phyloP scores from a whole-genome alignment of 805 yeast species.

The Yamadazyma sp. region DNA sequence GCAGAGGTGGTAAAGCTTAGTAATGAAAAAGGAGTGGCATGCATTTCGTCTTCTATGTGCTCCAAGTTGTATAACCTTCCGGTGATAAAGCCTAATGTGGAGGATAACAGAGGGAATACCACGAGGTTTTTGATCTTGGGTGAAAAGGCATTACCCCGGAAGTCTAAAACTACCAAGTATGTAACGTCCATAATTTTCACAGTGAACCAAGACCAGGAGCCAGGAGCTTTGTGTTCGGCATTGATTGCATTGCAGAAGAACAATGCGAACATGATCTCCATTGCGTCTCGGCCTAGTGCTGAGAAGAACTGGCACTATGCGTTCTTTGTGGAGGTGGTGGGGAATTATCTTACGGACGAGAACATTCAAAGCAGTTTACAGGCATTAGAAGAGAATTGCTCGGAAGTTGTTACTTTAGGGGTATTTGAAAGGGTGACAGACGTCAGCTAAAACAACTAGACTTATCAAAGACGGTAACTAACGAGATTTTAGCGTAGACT shows the following conservation, averaged over 20 bases:
- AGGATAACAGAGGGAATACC: slow-evolving; percentile 74
- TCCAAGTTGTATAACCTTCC: slow-evolving; percentile 59
- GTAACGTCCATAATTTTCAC: slow-evolving; percentile 66
- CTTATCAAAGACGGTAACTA: no score
- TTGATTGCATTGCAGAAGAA: slow-evolving; percentile 55
- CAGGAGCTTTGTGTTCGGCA: slow-evolving; percentile 74
- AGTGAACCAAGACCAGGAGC: slow-evolving; percentile 57
- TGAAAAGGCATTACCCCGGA: slow-evolving; percentile 9
- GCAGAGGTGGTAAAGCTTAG: slow-evolving; percentile 58
- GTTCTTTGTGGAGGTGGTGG: slow-evolving; percentile 73
- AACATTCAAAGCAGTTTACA: slow-evolving; percentile 34
- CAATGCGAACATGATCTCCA: slow-evolving; percentile 64
- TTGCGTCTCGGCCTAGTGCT: slow-evolving; percentile 75
- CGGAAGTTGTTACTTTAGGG: slow-evolving; percentile 60
- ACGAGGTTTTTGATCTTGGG: slow-evolving; percentile 81
- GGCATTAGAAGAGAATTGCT: slow-evolving; percentile 45
- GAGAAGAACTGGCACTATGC: slow-evolving; percentile 74
- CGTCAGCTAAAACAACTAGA: no score
- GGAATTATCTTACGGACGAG: slow-evolving; percentile 29
- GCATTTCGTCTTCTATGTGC: slow-evolving; percentile 73
- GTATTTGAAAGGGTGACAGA: slow-evolving; percentile 47
- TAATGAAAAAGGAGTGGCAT: slow-evolving; percentile 49
- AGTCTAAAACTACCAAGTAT: slow-evolving; percentile 11
- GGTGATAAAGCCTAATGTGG: slow-evolving; percentile 55
- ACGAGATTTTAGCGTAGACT: no score